These are phyloP conservation scores for Coprinopsis strossmayeri DNA, from an alignment of 768 basidiomycete genomes.

Conservation along the genomic window DNA sequence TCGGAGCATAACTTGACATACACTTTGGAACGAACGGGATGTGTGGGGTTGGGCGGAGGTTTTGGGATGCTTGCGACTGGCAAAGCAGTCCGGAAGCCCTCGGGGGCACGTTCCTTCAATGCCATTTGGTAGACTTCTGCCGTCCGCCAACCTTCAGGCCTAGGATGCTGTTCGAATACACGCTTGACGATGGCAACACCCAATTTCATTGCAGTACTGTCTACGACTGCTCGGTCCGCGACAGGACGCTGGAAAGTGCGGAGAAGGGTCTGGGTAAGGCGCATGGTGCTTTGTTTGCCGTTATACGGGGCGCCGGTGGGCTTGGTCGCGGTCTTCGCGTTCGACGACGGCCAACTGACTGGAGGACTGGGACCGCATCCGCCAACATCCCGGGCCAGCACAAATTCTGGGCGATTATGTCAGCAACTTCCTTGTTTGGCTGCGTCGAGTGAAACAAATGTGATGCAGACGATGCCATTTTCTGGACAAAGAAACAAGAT, in stretches of 20 bases:
- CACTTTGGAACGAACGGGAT: conserved; percentile 52
- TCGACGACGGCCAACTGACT: neutral
- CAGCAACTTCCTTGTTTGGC: neutral
- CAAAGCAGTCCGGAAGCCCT: conserved; percentile 17
- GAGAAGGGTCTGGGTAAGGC: neutral
- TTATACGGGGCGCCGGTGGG: too few relatives aligned
- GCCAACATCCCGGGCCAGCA: too few relatives aligned
- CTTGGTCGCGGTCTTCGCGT: neutral
- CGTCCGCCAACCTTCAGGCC: conserved; percentile 44
- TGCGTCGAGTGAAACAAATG: neutral
- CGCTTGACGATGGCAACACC: conserved; percentile 8
- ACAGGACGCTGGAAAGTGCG: neutral
- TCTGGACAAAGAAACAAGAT: neutral
- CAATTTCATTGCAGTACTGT: neutral
- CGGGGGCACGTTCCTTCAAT: conserved; percentile 20
- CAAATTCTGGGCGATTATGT: neutral
- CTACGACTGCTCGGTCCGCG: neutral
- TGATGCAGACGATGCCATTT: neutral
- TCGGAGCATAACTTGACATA: conserved; percentile 18
- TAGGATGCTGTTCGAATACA: conserved; percentile 11
- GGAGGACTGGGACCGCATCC: too few relatives aligned
- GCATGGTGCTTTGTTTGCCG: neutral
- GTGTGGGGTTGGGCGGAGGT: conserved; percentile 32
- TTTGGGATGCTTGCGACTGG: neutral
- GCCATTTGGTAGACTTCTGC: conserved; percentile 33